Evolutionary conservation across 495 filamentous ascomycete genomes (phyloP).

Genomic region (Podospora tetraspora): DNA sequence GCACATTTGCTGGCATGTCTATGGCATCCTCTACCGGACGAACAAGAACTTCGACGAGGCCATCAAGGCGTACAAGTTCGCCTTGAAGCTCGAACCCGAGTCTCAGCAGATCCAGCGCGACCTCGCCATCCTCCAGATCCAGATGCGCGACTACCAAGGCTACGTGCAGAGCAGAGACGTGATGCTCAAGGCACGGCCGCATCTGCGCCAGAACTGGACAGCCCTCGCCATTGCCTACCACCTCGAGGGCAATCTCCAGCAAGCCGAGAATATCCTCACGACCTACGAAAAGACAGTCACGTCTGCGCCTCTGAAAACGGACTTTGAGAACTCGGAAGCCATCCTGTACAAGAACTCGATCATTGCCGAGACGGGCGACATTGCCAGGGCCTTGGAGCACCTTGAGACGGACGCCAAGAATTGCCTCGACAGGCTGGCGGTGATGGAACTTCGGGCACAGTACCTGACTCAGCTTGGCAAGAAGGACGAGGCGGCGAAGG

Average conservation of each 20-base stretch:
- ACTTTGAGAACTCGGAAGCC: conserved; percentile 92
- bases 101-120: conserved; percentile 92
- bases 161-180: conserved; percentile 79
- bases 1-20: conserved; percentile 99
- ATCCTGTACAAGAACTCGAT: conserved; percentile 92
- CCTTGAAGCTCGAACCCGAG: conserved; percentile 84
- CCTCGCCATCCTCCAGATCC: conserved; percentile 84
- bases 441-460: conserved; percentile 81
- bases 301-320: conserved; percentile 62
- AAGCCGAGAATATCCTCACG: conserved; percentile 85
- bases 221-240: conserved; percentile 90
- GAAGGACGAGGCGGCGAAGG: conserved; percentile 75
- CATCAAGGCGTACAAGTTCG: conserved; percentile 97
- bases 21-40: conserved; percentile 87
- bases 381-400: conserved; percentile 77
- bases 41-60: conserved; percentile 98
- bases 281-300: conserved; percentile 92
- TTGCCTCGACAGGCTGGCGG: conserved; percentile 77
- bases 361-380: conserved; percentile 80
- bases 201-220: conserved; percentile 88
- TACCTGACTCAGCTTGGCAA: conserved; percentile 74
- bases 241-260: conserved; percentile 70
- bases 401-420: conserved; percentile 69
- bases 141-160: conserved; percentile 93
- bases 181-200: conserved; percentile 79